These are phyloP conservation scores for Sphaceloma murrayae DNA, from an alignment of 2,329 filamentous ascomycete genomes.

Conservation along the genomic window DNA sequence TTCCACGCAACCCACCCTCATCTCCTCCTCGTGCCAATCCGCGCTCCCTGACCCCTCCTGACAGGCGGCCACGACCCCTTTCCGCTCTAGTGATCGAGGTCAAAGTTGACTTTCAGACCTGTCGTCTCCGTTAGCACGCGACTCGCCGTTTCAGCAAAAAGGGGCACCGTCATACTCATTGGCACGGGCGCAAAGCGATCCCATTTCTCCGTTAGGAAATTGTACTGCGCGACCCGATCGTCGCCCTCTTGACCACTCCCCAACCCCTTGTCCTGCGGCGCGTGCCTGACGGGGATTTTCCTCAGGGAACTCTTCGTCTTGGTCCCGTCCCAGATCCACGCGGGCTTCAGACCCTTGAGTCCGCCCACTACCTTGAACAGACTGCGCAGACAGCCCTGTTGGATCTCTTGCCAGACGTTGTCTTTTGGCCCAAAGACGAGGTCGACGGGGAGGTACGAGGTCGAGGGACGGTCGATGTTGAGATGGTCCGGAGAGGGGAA, in stretches of 20 bases:
- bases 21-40: neutral
- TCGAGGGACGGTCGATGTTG: constrained; percentile 31
- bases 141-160: constrained; percentile 4
- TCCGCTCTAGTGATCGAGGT: constrained; percentile 16
- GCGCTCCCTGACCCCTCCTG: neutral
- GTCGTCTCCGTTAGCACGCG: constrained; percentile 17
- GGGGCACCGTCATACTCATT: constrained; percentile 32
- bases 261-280: constrained; percentile 5
- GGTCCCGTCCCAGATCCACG: constrained; percentile 27
- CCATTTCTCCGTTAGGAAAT: constrained; percentile 41
- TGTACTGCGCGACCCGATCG: constrained; percentile 31
- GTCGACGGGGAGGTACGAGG: constrained; percentile 38
- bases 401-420: constrained; percentile 31
- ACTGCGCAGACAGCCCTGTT: constrained; percentile 34
- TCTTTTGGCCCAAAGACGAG: constrained; percentile 35
- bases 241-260: constrained; percentile 27
- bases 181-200: constrained; percentile 40
- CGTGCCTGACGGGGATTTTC: constrained; percentile 28
- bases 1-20: neutral
- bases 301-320: constrained; percentile 34
- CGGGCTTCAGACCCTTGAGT: constrained; percentile 33
- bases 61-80: neutral
- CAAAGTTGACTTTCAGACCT: constrained; percentile 30
- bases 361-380: constrained; percentile 38
- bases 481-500: constrained; percentile 36